Conservation (phyloP, 2,329 filamentous ascomycete species). For the Grosmannia clavigera region DNA sequence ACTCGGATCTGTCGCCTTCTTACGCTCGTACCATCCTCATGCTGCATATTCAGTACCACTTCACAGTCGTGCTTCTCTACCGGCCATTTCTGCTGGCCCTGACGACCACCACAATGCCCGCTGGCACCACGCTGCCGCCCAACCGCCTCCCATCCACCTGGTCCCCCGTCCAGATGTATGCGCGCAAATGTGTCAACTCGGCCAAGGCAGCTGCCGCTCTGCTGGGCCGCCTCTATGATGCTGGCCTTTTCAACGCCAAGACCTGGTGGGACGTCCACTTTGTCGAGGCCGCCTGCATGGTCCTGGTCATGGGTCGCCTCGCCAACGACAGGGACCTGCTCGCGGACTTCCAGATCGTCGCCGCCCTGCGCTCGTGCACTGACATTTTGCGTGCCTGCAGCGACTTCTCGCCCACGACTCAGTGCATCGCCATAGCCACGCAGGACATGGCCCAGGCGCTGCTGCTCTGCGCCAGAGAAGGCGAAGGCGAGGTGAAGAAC, state of each 20-base stretch:
- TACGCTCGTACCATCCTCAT: constrained; percentile 14
- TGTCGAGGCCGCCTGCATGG: constrained; percentile 11
- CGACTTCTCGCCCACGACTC: constrained; percentile 11
- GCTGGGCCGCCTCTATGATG: constrained; percentile 7
- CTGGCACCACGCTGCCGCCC: no score
- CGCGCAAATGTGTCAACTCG: constrained; percentile 7
- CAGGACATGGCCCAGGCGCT: constrained; percentile 9
- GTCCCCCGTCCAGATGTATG: background rate
- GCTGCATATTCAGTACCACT: constrained; percentile 18
- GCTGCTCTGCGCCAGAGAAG: constrained; percentile 1
- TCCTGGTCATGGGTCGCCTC: constrained; percentile 10
- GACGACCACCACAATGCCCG: background rate
- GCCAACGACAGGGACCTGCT: constrained; percentile 4
- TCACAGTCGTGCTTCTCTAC: constrained; percentile 15
- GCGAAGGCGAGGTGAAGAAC: background rate
- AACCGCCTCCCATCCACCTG: background rate
- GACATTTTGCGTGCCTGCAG: constrained; percentile 8
- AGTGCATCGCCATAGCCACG: constrained; percentile 10
- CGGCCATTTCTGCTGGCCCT: constrained; percentile 17
- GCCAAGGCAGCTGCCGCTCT: constrained; percentile 9
- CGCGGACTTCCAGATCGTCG: constrained; percentile 4
- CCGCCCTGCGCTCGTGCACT: constrained; percentile 6
- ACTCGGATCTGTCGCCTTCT: constrained; percentile 8
- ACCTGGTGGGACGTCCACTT: constrained; percentile 13
- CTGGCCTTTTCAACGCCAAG: constrained; percentile 11